Evolutionary conservation across 176 grass and related monocot genomes (phyloP).

Genomic region (Carex littledalei): DNA sequence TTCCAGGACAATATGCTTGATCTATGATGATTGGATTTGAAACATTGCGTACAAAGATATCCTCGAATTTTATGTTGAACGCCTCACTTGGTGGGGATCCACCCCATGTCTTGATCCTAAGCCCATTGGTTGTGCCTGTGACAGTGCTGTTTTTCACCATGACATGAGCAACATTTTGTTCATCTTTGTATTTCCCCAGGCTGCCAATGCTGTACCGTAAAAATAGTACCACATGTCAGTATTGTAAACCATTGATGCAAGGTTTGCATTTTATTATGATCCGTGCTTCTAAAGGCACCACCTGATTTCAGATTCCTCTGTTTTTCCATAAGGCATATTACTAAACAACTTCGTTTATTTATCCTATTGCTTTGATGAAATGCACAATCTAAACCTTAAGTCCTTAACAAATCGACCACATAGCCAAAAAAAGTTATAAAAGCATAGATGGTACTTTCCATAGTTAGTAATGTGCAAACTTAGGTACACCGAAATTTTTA

Average conservation of each 20-base stretch:
- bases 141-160: slow-evolving; percentile 34
- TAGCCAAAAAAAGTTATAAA: too few species aligned
- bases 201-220: slow-evolving; percentile 39
- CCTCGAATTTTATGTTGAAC: slow-evolving; percentile 50
- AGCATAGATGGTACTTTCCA: too few species aligned
- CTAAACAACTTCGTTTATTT: too few species aligned
- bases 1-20: slow-evolving; percentile 50
- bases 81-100: slow-evolving; percentile 32
- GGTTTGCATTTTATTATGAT: neutral
- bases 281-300: neutral
- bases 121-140: slow-evolving; percentile 27
- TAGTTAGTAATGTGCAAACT: neutral
- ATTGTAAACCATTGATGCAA: neutral
- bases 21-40: slow-evolving; percentile 71
- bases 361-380: too few species aligned
- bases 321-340: too few species aligned
- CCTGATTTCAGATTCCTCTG: neutral
- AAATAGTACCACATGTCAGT: neutral
- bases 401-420: too few species aligned
- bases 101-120: slow-evolving; percentile 58
- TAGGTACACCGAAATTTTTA: too few species aligned
- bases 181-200: slow-evolving; percentile 17
- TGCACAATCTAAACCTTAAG: neutral
- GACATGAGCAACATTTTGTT: slow-evolving; percentile 31
- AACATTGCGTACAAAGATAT: slow-evolving; percentile 40